Evolutionary conservation across 345 rosid species (phyloP), one percentile per base, ranked within the genome.

Genomic region (Clarkia xantiana): DNA sequence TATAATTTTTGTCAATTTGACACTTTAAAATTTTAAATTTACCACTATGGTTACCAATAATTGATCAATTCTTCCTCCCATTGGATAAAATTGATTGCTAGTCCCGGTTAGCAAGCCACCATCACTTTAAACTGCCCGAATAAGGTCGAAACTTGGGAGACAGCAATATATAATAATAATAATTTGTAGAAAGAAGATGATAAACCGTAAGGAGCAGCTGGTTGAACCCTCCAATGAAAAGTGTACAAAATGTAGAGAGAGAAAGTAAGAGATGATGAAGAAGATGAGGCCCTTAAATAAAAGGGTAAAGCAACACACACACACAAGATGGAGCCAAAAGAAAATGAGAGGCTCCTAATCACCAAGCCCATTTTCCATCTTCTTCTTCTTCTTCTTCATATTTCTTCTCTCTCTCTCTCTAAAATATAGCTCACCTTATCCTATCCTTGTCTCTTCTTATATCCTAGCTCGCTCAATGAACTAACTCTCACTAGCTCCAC

Each of bases 321-420:
- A 10, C 2, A 40, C 9, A 18, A 59, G 44, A 18, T 7, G 23
- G 23, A 15, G 14, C 18, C 5, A 17, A 39, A 48, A 18, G 14
- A 14, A 58, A 52, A 60, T 18, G 58, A 40, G 58, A 53, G 64
- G 64, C 53, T 41, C 45, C 41, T 52, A 60, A 53, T 60, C 47
- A 42, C 53, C 25, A 47, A 4, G 16, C 29, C 48, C 15, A 54
- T 18, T 18, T 11, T 3, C 14, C 58, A 14, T 10, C 49, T 14
- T 15, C 5, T 56, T 17, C 44, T 46, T 41, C 6, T 44, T 40
- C 20, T 23, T 16, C 49, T 36, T 19, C 55, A 38, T 38, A 20
- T 19, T 36, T 52, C 29, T n/a, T 20, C 14, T 14, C 18, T 9
- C 49, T 50, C 51, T 52, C 45, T 34, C 11, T 43, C 43, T 29